These are phyloP conservation scores for Taphrina populina DNA, from an alignment of 1,139 yeast genomes.

Conservation along the genomic window DNA sequence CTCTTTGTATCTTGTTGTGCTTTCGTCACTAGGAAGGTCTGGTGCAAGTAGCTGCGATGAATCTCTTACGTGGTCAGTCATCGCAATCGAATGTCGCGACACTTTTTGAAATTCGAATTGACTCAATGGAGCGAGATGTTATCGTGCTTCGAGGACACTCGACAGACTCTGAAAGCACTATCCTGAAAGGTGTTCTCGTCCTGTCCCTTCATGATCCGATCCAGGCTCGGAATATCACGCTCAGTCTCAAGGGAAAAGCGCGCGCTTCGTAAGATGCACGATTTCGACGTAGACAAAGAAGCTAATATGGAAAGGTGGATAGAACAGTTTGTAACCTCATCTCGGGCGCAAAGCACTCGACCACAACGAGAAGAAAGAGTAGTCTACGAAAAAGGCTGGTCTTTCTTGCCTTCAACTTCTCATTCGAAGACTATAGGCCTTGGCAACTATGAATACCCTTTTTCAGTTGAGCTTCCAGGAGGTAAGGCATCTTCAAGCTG, in stretches of 20 bases:
- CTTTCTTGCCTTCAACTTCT: conserved; percentile 55
- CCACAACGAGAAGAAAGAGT: conserved; percentile 56
- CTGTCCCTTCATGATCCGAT: conserved; percentile 75
- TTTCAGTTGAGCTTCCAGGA: conserved; percentile 82
- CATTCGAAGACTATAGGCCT: conserved; percentile 40
- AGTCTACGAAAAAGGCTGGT: conserved; percentile 77
- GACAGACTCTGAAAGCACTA: conserved; percentile 73
- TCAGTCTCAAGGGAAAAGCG: conserved; percentile 65
- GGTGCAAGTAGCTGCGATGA: too few species aligned
- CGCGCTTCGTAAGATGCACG: conserved; percentile 49
- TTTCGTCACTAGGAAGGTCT: too few species aligned
- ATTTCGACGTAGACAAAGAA: background rate
- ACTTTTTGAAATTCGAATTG: conserved; percentile 51
- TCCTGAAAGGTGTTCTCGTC: conserved; percentile 74
- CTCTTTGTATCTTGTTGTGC: too few species aligned
- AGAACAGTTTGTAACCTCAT: conserved; percentile 13
- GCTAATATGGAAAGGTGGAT: conserved; percentile 20
- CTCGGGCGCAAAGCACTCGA: conserved; percentile 29
- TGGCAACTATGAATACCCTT: conserved; percentile 91
- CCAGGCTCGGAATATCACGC: conserved; percentile 59
- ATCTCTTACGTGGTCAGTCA: conserved; percentile 16
- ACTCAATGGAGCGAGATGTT: conserved; percentile 73
- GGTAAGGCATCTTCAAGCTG: conserved; percentile 20
- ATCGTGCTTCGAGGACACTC: conserved; percentile 75
- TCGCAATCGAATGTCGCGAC: conserved; percentile 37